These are phyloP conservation scores for Stentor roeselii DNA, from an alignment of 73 alveolate species.

Conservation along the genomic window DNA sequence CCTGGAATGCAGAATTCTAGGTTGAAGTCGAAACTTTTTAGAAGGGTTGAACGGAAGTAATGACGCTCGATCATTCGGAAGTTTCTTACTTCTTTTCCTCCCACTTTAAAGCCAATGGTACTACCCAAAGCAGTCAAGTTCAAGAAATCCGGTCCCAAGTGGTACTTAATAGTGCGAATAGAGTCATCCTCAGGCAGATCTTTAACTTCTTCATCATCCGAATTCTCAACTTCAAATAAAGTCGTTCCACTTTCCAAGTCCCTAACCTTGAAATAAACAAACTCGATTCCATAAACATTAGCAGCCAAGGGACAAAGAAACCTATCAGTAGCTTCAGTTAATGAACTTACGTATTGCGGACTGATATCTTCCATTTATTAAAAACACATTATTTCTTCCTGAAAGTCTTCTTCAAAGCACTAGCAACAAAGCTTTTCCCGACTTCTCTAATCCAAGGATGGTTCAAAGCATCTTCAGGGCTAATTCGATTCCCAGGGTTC, in stretches of 20 bases:
- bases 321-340: slow-evolving; percentile 50
- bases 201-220: slow-evolving; percentile 37
- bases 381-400: too few species aligned
- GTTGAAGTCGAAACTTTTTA: not conserved
- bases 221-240: slow-evolving; percentile 51
- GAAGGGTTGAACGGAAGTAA: slow-evolving; percentile 65
- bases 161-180: slow-evolving; percentile 36
- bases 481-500: too few species aligned
- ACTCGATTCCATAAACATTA: slow-evolving; percentile 46
- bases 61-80: slow-evolving; percentile 87
- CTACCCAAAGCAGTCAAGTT: slow-evolving; percentile 61
- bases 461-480: too few species aligned
- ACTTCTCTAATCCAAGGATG: too few species aligned
- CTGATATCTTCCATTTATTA: too few species aligned
- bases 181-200: slow-evolving; percentile 51
- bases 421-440: too few species aligned
- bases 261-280: slow-evolving; percentile 55
- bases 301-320: slow-evolving; percentile 50
- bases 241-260: slow-evolving; percentile 49
- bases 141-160: slow-evolving; percentile 60
- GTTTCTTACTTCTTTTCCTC: slow-evolving; percentile 50
- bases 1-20: slow-evolving; percentile 68
- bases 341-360: slow-evolving; percentile 41
- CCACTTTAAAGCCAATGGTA: slow-evolving; percentile 52
- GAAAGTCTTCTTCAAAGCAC: too few species aligned